Conservation (phyloP, 2,329 filamentous ascomycete species). For the Curvularia lunata region DNA sequence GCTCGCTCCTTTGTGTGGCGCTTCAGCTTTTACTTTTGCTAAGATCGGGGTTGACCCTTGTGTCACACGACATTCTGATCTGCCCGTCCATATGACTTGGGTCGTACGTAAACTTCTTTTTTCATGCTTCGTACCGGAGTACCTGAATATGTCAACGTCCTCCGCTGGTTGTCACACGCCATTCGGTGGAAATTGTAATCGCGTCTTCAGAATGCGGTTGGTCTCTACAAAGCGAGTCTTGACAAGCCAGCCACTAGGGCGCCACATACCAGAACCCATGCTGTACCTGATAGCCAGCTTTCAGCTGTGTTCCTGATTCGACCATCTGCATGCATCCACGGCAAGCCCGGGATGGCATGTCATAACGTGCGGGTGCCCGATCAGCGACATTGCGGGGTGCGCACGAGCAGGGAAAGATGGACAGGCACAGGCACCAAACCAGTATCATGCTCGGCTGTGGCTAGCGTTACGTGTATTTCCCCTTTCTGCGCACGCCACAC, state of each 20-base stretch:
- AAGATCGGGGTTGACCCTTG: neutral
- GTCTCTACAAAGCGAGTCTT: neutral
- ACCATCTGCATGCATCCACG: neutral
- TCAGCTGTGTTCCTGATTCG: neutral
- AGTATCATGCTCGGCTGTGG: conserved; percentile 14
- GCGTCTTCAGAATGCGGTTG: neutral
- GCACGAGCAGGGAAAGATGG: neutral
- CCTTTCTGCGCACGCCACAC: conserved; percentile 14
- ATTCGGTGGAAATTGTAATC: neutral
- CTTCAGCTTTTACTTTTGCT: neutral
- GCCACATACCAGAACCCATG: neutral
- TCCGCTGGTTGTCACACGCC: neutral
- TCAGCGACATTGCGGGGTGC: conserved; percentile 3
- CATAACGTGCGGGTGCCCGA: neutral
- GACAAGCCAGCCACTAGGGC: neutral
- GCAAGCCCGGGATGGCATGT: neutral
- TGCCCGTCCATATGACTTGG: neutral
- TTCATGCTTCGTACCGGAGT: neutral
- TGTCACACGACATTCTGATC: neutral
- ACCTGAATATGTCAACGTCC: neutral
- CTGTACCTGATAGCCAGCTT: neutral
- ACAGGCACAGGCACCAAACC: neutral
- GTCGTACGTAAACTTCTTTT: neutral
- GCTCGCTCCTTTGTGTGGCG: neutral
- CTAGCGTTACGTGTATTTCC: conserved; percentile 15